Evolutionary conservation across 257 asterid genomes (phyloP).

Genomic region (Solanum verrucosum): DNA sequence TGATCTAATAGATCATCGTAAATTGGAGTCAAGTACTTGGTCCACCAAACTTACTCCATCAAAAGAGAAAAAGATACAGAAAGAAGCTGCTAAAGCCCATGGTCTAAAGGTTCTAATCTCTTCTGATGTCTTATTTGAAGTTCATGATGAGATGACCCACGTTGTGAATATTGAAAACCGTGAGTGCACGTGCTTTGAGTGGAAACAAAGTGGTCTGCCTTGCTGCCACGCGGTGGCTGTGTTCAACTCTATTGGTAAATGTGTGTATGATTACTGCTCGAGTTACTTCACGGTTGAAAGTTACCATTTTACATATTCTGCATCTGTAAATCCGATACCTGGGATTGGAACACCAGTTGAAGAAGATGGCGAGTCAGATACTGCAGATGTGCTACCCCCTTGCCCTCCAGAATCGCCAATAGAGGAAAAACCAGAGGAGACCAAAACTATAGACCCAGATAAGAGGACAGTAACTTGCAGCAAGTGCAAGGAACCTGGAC

Average conservation of each 20-base stretch:
- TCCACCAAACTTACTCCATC: constrained; percentile 58
- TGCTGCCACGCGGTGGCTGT: constrained; percentile 84
- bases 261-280: constrained; percentile 58
- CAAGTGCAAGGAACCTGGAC: constrained; percentile 83
- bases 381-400: constrained; percentile 62
- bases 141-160: constrained; percentile 74
- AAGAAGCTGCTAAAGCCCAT: constrained; percentile 39
- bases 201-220: constrained; percentile 59
- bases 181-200: constrained; percentile 80
- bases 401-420: constrained; percentile 17
- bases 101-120: constrained; percentile 63
- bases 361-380: constrained; percentile 27
- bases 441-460: constrained; percentile 43
- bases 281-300: constrained; percentile 43
- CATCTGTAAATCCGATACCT: constrained; percentile 40
- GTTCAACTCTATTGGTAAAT: constrained; percentile 33
- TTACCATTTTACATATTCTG: constrained; percentile 43
- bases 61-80: constrained; percentile 48
- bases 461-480: constrained; percentile 85
- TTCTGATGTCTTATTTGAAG: constrained; percentile 68
- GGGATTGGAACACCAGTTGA: constrained; percentile 29
- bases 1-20: constrained; percentile 42
- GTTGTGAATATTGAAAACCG: constrained; percentile 58
- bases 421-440: constrained; percentile 39
- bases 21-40: constrained; percentile 43